Evolutionary conservation across 2,329 filamentous ascomycete genomes (phyloP).

Genomic region (Nigrospora oryzae): DNA sequence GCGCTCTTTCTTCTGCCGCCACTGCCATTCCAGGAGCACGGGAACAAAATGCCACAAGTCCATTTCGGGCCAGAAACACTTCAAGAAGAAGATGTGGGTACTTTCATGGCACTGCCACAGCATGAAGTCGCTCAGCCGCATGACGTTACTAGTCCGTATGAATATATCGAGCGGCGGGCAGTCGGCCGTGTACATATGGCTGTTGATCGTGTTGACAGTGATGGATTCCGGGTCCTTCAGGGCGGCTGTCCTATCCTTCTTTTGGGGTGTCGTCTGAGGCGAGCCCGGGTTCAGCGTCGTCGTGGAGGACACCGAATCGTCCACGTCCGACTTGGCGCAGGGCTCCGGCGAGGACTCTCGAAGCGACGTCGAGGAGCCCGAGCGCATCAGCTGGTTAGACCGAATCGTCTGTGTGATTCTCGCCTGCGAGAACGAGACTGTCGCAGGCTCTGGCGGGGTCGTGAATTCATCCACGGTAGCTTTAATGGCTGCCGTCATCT

Average conservation of each 20-base stretch:
- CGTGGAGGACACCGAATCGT: slow-evolving; percentile 51
- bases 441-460: slow-evolving; percentile 55
- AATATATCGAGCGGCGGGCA: slow-evolving; percentile 86
- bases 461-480: slow-evolving; percentile 83
- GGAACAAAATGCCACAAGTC: slow-evolving; percentile 90
- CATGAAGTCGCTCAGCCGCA: slow-evolving; percentile 94
- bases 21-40: slow-evolving; percentile 85
- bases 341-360: slow-evolving; percentile 38
- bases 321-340: slow-evolving; percentile 36
- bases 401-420: slow-evolving; percentile 83
- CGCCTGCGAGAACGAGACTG: slow-evolving; percentile 75
- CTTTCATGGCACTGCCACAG: slow-evolving; percentile 95
- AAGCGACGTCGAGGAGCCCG: slow-evolving; percentile 39
- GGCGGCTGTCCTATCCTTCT: slow-evolving; percentile 25
- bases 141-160: slow-evolving; percentile 85
- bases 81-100: slow-evolving; percentile 85
- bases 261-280: slow-evolving; percentile 21
- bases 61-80: slow-evolving; percentile 94
- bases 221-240: slow-evolving; percentile 77
- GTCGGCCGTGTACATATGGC: slow-evolving; percentile 80
- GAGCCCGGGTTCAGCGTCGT: slow-evolving; percentile 50
- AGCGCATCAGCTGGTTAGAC: slow-evolving; percentile 49
- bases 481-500: slow-evolving; percentile 85
- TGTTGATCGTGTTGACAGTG: slow-evolving; percentile 69
- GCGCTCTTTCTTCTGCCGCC: slow-evolving; percentile 50